Evolutionary conservation across 768 basidiomycete genomes (phyloP), one percentile per base, ranked within the genome.

Genomic region (Ramaria sp.): DNA sequence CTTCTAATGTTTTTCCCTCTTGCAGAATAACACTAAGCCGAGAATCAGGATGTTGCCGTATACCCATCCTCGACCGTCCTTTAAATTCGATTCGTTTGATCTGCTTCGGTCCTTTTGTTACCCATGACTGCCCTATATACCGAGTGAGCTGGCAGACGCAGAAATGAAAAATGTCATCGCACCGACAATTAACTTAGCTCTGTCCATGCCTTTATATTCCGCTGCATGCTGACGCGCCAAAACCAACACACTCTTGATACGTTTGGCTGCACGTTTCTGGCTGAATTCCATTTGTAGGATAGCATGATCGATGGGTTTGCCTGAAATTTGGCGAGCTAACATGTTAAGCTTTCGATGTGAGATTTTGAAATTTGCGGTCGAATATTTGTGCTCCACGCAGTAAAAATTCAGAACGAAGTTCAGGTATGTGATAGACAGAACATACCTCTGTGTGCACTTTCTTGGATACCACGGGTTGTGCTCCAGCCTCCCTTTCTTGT

Each of bases 221-320:
- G 70, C 70, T 0, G 94, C 95, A 61, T 94, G 87, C 64, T 92
- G 81, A 63, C 88, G 85, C 2, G 92, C 93, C 1, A 87, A 79
- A 12, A 80, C 81, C 43, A 98, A 76, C 79, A 91, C 91, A 61
- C 84, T 88, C 77, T 90, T 83, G 56, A 99, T 81, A 57, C 90
- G 82, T 45, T 73, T 76, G 59, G 89, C 84, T 13, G 87, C 90
- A 22, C 90, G 78, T 70, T 99, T 99, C 67, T 94, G 86, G 59
- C 87, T 90, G 68, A 96, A 97, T 65, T 87, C 79, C 89, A 98
- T 94, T 63, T 99, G 95, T 55, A 97, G 72, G 65, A 99, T 95
- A 34, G 95, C 95, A 60, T 85, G 81, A 70, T 97, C 94, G 57
- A 97, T 85, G 16, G 94, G 93, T 61, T 91, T 85, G 18, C 89